Evolutionary conservation across 345 rosid genomes (phyloP), one percentile per base, ranked within the genome.

Genomic region (Stellera chamaejasme): DNA sequence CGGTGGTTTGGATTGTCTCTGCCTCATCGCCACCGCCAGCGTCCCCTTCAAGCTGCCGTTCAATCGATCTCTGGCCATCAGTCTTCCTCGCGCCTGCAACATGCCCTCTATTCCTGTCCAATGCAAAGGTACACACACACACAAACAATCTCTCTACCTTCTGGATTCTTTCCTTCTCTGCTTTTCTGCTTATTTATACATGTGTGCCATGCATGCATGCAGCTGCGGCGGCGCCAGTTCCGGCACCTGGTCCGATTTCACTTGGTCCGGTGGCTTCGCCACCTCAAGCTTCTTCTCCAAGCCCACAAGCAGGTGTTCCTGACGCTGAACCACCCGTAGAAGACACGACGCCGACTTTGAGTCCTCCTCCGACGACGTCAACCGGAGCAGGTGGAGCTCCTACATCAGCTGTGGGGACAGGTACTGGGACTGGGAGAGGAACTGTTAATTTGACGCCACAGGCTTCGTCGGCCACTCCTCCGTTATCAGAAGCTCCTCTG

Each of bases 61-160:
- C 75, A 88, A 84, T 68, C 80, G 89, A 45, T 75, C 82, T 58
- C 80, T 88, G 13, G 96, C 94, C 27, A 65, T 92, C 59, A 75
- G 87, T 47, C 97, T 92, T 43, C 97, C 98, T 6, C 84, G 82
- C 0, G 84, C 93, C 43, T 88, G 97, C 60, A 88, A 84, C 78
- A 82, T 82, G 93, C 74, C 91, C 14, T 70, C 82, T 6, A 85
- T 88, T 50, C 88, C 97, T 12, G 59, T 92, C 63, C 89, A 86
- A 49, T 88, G 98, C 84, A 68, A 82, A 77, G 82, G 93, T 75
- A 48, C 26, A 47, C 7, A 2, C 0, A 1, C 3, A 48, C 26
- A 47, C 7, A 2, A 0, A 1, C 5, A 0, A 11, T 5, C 26
- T 10, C 13, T 14, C 42, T 59, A 19, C 25, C 2, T 19, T 0